A percentile compares a stretch with the other conserved stretches of the same genome.
Evolutionary conservation across 2,329 filamentous ascomycete species (phyloP).

Genomic region (Chaetomiaceae sp.): DNA sequence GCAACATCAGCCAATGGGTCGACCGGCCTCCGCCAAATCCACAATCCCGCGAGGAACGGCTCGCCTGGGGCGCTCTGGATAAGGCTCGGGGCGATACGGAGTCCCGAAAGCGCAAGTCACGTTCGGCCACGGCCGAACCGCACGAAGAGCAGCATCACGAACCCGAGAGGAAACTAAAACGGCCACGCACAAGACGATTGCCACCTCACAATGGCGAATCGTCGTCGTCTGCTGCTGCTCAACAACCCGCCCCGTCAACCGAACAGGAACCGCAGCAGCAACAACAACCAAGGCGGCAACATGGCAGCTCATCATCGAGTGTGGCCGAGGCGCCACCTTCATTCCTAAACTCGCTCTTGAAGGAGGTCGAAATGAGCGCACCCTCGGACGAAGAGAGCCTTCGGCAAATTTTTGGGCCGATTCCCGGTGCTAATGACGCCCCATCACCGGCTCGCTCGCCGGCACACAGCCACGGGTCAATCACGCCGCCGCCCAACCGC

Average conservation of each 20-base stretch:
- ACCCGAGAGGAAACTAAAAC: slow-evolving; percentile 79
- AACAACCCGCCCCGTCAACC: slow-evolving; percentile 17
- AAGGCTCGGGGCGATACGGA: slow-evolving; percentile 71
- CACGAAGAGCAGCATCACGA: slow-evolving; percentile 62
- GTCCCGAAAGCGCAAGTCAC: slow-evolving; percentile 67
- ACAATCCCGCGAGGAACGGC: slow-evolving; percentile 73
- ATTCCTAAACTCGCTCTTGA: slow-evolving; percentile 80
- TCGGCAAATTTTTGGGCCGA: slow-evolving; percentile 37
- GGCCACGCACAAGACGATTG: slow-evolving; percentile 72
- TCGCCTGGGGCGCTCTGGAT: slow-evolving; percentile 88
- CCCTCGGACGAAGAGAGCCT: slow-evolving; percentile 53
- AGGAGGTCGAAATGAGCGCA: slow-evolving; percentile 72
- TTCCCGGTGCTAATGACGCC: slow-evolving; percentile 28
- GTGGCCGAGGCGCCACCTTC: slow-evolving; percentile 55
- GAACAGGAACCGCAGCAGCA: slow-evolving; percentile 18
- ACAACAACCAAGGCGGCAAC: slow-evolving; percentile 24
- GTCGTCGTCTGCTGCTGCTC: slow-evolving; percentile 32
- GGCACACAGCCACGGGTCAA: slow-evolving; percentile 59
- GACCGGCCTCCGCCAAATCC: slow-evolving; percentile 47
- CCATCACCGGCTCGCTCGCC: slow-evolving; percentile 66
- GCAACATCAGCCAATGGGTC: slow-evolving; percentile 55
- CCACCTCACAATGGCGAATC: slow-evolving; percentile 40
- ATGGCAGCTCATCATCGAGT: slow-evolving; percentile 25
- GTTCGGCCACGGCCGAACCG: slow-evolving; percentile 67
- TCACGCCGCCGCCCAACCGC: slow-evolving; percentile 66